Evolutionary conservation across 192 early-diverging fungal genomes (phyloP).

Genomic region (Diversispora eburnea): DNA sequence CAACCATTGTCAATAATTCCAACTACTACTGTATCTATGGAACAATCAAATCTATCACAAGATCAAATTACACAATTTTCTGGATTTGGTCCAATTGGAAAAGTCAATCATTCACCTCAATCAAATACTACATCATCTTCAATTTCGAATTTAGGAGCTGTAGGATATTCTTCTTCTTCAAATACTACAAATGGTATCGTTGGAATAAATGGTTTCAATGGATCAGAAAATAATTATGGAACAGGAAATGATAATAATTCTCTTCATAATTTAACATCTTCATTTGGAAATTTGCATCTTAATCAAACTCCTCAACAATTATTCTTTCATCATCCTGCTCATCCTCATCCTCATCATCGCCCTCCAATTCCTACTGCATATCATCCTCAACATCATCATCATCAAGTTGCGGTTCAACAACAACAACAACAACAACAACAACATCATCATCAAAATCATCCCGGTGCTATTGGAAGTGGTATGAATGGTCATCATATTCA

Average conservation of each 20-base stretch:
- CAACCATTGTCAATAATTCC: conserved; percentile 15
- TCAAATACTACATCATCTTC: background rate
- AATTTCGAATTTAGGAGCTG: conserved; percentile 4
- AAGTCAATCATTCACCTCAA: conserved; percentile 16
- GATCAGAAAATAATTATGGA: background rate
- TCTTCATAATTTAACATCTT: conserved; percentile 17
- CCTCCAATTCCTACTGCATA: conserved; percentile 10
- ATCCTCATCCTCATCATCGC: conserved; percentile 24
- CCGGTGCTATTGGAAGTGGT: conserved; percentile 21
- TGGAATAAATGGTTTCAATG: conserved; percentile 5
- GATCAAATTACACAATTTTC: conserved; percentile 27
- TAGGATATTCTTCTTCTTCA: conserved; percentile 3
- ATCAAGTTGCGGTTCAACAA: conserved; percentile 33
- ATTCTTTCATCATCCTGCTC: conserved; percentile 15
- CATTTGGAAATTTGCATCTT: conserved; percentile 24
- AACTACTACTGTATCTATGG: background rate
- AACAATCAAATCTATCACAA: background rate
- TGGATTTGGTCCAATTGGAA: conserved; percentile 27
- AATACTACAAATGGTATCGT: conserved; percentile 11
- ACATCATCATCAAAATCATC: conserved; percentile 30
- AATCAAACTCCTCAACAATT: conserved; percentile 21
- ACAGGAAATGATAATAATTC: background rate
- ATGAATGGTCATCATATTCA: conserved; percentile 14
- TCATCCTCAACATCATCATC: conserved; percentile 10
- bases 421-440: conserved; percentile 26